Evolutionary conservation across 305 asterid species (phyloP).

Genomic region (Rubia balearica): DNA sequence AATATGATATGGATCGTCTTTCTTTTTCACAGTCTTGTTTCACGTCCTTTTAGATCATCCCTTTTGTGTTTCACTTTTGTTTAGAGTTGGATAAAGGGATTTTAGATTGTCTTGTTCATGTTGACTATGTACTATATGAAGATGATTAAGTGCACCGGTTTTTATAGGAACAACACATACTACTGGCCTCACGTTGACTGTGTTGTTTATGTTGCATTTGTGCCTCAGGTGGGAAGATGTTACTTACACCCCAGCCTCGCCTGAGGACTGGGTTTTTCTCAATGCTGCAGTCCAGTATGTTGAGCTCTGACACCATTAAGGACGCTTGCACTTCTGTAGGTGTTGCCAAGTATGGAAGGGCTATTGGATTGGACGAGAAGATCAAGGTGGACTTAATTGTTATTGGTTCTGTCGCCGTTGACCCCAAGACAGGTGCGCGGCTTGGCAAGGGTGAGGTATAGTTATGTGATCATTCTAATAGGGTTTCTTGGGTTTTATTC

Average conservation of each 20-base stretch:
- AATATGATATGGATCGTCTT: neutral
- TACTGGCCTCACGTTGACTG: neutral
- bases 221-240: slow-evolving; percentile 62
- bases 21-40: neutral
- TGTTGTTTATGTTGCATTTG: neutral
- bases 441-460: slow-evolving; percentile 98
- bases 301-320: slow-evolving; percentile 48
- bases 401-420: slow-evolving; percentile 89
- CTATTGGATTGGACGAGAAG: slow-evolving; percentile 82
- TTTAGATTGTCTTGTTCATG: neutral
- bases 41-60: neutral
- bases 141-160: neutral
- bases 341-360: slow-evolving; percentile 82
- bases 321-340: slow-evolving; percentile 94
- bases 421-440: slow-evolving; percentile 88
- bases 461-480: neutral
- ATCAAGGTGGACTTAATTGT: slow-evolving; percentile 82
- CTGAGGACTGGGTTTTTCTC: slow-evolving; percentile 94
- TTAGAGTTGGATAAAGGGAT: neutral
- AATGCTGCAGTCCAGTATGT: slow-evolving; percentile 49
- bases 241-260: slow-evolving; percentile 94
- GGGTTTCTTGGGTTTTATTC: neutral
- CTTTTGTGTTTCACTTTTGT: neutral
- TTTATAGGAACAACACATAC: neutral
- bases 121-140: neutral